A percentile compares a stretch with the other conserved stretches of the same genome.
Evolutionary conservation across 1,284 basidiomycete genomes (phyloP).

Genomic region (Malassezia brasiliensis): DNA sequence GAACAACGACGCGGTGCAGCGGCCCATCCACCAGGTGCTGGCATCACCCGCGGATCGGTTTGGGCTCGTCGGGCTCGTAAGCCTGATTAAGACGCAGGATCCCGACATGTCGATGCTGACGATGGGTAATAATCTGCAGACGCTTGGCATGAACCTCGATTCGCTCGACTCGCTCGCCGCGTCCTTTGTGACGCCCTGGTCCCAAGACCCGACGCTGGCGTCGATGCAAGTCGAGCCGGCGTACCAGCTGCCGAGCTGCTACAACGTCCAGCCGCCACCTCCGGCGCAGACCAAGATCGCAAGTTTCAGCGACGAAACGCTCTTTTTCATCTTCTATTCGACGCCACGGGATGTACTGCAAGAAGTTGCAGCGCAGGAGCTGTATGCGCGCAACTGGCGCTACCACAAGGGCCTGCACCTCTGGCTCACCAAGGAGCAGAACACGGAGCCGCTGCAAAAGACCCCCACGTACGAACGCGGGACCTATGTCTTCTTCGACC

Average conservation of each 20-base stretch:
- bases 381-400: conserved; percentile 95
- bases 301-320: conserved; percentile 88
- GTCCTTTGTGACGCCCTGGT: conserved; percentile 93
- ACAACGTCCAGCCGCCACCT: conserved; percentile 82
- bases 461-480: conserved; percentile 80
- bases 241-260: conserved; percentile 83
- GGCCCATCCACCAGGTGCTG: conserved; percentile 87
- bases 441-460: conserved; percentile 71
- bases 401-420: conserved; percentile 89
- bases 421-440: conserved; percentile 90
- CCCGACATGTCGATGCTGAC: conserved; percentile 73
- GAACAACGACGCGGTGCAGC: conserved; percentile 22
- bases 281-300: conserved; percentile 76
- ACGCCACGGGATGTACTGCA: conserved; percentile 84
- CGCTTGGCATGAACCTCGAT: conserved; percentile 82
- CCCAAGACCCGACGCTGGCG: conserved; percentile 71
- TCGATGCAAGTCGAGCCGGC: conserved; percentile 69
- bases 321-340: conserved; percentile 98
- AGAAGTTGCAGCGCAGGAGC: conserved; percentile 86
- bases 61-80: conserved; percentile 77
- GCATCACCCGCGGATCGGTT: conserved; percentile 89
- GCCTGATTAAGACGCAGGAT: conserved; percentile 83
- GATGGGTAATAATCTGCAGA: conserved; percentile 83
- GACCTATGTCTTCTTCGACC: conserved; percentile 83
- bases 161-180: conserved; percentile 75